Conservation (phyloP, 2,329 filamentous ascomycete species). For the Aspergillus pseudoviridinutans region DNA sequence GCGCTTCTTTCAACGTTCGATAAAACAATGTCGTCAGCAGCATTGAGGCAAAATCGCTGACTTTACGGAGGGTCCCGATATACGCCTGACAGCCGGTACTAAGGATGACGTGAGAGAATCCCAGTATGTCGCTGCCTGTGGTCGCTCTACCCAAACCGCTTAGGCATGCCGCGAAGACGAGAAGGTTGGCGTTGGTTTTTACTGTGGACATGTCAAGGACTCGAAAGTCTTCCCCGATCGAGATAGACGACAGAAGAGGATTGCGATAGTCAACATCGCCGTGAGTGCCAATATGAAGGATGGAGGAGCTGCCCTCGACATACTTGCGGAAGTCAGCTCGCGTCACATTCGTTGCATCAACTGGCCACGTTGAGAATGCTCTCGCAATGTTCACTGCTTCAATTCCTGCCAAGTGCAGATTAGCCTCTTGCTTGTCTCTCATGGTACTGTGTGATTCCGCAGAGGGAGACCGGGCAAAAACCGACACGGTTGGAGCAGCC, state of each 20-base stretch:
- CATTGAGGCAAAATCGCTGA: conserved; percentile 25
- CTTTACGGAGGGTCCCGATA: conserved; percentile 22
- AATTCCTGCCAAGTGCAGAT: conserved; percentile 22
- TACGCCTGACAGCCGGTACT: conserved; percentile 24
- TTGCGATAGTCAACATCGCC: conserved; percentile 17
- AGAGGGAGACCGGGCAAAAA: conserved; percentile 19
- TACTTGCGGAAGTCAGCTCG: conserved; percentile 18
- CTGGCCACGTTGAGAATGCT: conserved; percentile 22
- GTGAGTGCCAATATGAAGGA: conserved; percentile 24
- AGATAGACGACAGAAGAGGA: conserved; percentile 23
- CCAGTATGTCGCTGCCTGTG: conserved; percentile 20
- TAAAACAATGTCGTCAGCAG: conserved; percentile 24
- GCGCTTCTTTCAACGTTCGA: conserved; percentile 13
- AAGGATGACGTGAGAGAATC: conserved; percentile 24
- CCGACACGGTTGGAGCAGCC: conserved; percentile 16
- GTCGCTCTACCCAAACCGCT: conserved; percentile 22
- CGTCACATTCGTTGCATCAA: conserved; percentile 21
- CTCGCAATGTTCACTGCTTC: conserved; percentile 24
- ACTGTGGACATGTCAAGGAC: conserved; percentile 22
- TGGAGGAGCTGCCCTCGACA: conserved; percentile 15
- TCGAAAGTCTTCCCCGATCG: conserved; percentile 22
- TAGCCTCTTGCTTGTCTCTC: conserved; percentile 11
- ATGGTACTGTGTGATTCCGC: neutral
- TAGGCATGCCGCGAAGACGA: conserved; percentile 24
- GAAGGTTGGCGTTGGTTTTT: conserved; percentile 17